Base-by-base conservation (phyloP, 164 flowering plant species). In the Aristolochia contorta region DNA sequence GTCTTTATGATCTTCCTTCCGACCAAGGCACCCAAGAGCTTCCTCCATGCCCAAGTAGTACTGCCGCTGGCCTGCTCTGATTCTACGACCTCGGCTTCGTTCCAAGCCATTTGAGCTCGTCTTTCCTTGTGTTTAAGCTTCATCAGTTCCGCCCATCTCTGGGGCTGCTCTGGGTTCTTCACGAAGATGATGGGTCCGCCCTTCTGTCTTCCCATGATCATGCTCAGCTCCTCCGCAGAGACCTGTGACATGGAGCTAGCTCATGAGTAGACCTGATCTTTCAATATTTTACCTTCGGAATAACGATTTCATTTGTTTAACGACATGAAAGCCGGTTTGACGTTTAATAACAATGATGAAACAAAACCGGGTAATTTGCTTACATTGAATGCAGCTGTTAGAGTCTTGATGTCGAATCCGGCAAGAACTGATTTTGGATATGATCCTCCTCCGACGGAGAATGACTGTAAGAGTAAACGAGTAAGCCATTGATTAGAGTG, bases 391-490 rank as follows among this genome's bases (percentile, higher is more conserved):
- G 97, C 97, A 18, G 82, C 72, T 8, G 83, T 56, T 14, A 93
- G 71, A 0, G 85, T 85, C 23, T 63, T 69, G 0, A 47, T 60
- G 21, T 77, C 85, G 54, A 93, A 93, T 4, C 99, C 99, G 19
- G 83, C 67, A 14, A 93, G 83, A 1, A 93, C 65, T 2, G 99
- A 82, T 0, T 59, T 45, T 0, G 93, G 96, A 62, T 84, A 2
- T 4, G 60, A 15, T 58, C 98, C 98, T 67, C 99, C 99, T 14
- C 82, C 99, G 10, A 90, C 63, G 76, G 71, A 87, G 85, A 93
- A 93, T 18, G 95, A 80, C 99, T 93, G 80, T 72, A 69, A 48
- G 15, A 54, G 18, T 8, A 6, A 45, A 47, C 0, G 50, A 18
- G 19, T 8, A 43, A 58, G 24, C 10, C 8, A 12, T n/a, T 56